Evolutionary conservation across 2,329 filamentous ascomycete species (phyloP), one percentile per base, ranked within the genome.

Genomic region (Trichoderma sp.): DNA sequence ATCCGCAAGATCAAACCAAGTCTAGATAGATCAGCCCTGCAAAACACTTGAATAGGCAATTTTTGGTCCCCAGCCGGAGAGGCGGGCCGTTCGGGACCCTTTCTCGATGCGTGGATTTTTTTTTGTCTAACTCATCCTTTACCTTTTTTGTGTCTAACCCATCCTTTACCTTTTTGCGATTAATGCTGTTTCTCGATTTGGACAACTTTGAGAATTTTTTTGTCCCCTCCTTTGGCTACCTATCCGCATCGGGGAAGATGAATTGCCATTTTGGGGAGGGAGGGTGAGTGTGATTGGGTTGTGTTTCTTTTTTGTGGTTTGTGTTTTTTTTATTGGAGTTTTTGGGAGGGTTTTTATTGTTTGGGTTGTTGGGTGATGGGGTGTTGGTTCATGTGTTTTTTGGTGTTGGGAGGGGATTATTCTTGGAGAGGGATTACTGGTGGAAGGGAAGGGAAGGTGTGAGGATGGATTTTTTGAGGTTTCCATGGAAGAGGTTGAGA

Each of bases 231-330:
- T 12, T 56, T 56, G 50, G 50, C 65, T 68, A 68, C 56, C 65
- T 68, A 68, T 68, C 65, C 69, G 35, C 27, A 78, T 76, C 45
- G 45, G 76, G 75, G 64, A 75, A 75, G 75, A 56, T 33, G 68
- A 67, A 50, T 69, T 77, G 75, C 77, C 77, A 21, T 68, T 77
- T 78, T 77, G 35, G 75, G 77, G 29, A 24, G n/a, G 18, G 65
- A 67, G 65, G 68, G 4, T 8, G 38, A 50, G 38, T 35, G 33
- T 77, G 77, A 77, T 75, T 75, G 77, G 77, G 59, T 4, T 50
- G 16, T 21, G 18, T 29, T 16, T 63, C 33, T 24, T 59, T 56
- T 68, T 38, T 21, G 9, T 21, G n/a, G n/a, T 53, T 60, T 69
- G 11, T 56, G 2, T 14, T 35, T 75, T 62, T 68, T 68, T 53